phyloP scores from a whole-genome alignment of 352 stramenopile genomes.

The Pythium phragmiticola region DNA sequence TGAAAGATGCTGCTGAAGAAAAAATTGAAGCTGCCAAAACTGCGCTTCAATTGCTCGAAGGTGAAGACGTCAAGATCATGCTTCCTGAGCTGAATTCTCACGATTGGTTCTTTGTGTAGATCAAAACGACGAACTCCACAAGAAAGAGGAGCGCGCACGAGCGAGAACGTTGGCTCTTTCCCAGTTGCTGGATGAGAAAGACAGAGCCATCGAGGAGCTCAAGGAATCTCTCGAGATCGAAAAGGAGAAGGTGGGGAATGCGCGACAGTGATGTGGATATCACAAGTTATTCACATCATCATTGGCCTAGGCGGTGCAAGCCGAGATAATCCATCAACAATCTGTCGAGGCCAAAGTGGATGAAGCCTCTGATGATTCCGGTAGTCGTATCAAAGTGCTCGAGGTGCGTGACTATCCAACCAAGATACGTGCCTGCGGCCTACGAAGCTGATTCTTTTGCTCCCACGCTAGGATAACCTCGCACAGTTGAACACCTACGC shows the following conservation, averaged over 20 bases:
- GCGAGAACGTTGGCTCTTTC: not conserved
- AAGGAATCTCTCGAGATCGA: constrained; percentile 29
- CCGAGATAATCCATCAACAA: constrained; percentile 7
- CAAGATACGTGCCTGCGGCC: not conserved
- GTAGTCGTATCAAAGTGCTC: constrained; percentile 53
- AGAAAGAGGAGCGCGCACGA: not conserved
- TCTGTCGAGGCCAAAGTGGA: constrained; percentile 11
- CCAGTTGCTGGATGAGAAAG: constrained; percentile 19
- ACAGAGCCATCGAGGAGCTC: constrained; percentile 41
- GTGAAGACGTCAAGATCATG: not conserved
- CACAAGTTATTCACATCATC: not conserved
- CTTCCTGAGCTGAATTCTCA: not conserved
- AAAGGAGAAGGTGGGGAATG: constrained; percentile 16
- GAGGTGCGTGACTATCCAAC: constrained; percentile 36
- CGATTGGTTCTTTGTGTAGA: not conserved
- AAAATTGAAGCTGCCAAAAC: not conserved
- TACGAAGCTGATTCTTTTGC: not conserved
- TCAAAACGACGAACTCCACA: not conserved
- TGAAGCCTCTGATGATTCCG: constrained; percentile 27
- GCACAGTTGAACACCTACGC: constrained; percentile 78
- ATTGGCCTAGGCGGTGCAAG: not conserved
- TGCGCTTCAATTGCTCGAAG: not conserved
- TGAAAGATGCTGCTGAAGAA: not conserved
- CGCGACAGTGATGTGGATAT: not conserved
- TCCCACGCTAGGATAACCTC: constrained; percentile 56